phyloP scores from a whole-genome alignment of 148 eudicot genomes.

The Polygonum maritimum region DNA sequence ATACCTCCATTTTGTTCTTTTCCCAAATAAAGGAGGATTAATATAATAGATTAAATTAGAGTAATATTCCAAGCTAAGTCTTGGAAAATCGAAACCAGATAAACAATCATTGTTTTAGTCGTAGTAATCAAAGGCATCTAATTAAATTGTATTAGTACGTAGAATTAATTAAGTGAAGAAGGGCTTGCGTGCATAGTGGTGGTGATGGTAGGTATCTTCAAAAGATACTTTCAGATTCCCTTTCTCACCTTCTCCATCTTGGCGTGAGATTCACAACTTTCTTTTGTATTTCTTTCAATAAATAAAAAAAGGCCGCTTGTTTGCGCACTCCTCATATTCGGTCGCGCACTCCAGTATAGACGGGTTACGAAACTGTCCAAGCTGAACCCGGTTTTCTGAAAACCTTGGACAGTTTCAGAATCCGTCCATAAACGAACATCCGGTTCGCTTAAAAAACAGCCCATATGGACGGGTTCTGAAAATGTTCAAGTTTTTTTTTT shows the following conservation, averaged over 20 bases:
- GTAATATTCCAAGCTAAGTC: neutral
- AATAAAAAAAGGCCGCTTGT: too few species aligned
- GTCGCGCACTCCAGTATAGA: too few species aligned
- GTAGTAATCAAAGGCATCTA: neutral
- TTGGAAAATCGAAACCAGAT: neutral
- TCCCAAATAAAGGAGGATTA: neutral
- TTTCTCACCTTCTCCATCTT: neutral
- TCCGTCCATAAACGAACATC: too few species aligned
- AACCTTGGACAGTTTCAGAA: too few species aligned
- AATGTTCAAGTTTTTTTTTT: too few species aligned
- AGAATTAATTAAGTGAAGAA: neutral
- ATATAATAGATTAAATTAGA: too few species aligned
- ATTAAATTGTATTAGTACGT: neutral
- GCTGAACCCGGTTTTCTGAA: too few species aligned
- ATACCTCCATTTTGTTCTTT: neutral
- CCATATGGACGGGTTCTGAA: too few species aligned
- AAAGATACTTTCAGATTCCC: constrained; percentile 4
- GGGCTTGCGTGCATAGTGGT: neutral
- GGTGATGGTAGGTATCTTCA: constrained; percentile 4
- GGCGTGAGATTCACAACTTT: constrained; percentile 5
- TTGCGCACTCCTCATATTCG: too few species aligned
- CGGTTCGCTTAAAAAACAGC: too few species aligned
- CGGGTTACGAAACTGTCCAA: too few species aligned
- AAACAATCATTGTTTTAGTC: neutral
- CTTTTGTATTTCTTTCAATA: neutral